A percentile compares a stretch with the other conserved stretches of the same genome.
Evolutionary conservation across 768 basidiomycete genomes (phyloP).

Genomic region (Leccinum fibrillosum): DNA sequence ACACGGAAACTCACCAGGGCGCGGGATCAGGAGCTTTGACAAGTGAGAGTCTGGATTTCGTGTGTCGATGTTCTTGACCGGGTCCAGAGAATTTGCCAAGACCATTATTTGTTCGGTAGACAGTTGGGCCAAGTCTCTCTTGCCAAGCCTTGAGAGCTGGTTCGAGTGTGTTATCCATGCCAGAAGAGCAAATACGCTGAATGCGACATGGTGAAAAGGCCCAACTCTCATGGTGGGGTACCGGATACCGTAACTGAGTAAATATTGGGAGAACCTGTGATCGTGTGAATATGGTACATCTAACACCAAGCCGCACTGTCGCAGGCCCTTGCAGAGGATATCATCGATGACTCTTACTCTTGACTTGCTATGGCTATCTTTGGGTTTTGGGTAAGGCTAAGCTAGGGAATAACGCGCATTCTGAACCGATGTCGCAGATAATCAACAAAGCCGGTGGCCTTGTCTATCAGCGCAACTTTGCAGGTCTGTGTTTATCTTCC

Average conservation of each 20-base stretch:
- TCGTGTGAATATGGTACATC: conserved; percentile 10
- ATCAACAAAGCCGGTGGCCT: conserved; percentile 99
- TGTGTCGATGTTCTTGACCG: conserved; percentile 65
- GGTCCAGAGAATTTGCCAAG: conserved; percentile 57
- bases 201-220: conserved; percentile 3
- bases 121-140: conserved; percentile 40
- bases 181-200: conserved; percentile 15
- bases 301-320: background rate
- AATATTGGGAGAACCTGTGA: background rate
- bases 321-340: background rate
- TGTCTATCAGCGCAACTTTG: conserved; percentile 89
- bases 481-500: conserved; percentile 49
- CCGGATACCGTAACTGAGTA: too few relatives aligned
- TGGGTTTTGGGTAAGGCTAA: conserved; percentile 68
- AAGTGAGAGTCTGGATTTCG: conserved; percentile 67
- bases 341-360: background rate
- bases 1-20: conserved; percentile 55
- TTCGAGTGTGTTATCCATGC: conserved; percentile 24
- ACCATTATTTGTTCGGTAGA: conserved; percentile 48
- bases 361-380: conserved; percentile 64
- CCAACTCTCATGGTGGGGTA: conserved; percentile 20
- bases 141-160: conserved; percentile 31
- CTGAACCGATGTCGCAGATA: conserved; percentile 47
- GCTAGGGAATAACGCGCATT: background rate
- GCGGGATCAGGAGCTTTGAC: conserved; percentile 81